Evolutionary conservation across 176 grass and related monocot species (phyloP).

Genomic region (Cenchrus purpureus): DNA sequence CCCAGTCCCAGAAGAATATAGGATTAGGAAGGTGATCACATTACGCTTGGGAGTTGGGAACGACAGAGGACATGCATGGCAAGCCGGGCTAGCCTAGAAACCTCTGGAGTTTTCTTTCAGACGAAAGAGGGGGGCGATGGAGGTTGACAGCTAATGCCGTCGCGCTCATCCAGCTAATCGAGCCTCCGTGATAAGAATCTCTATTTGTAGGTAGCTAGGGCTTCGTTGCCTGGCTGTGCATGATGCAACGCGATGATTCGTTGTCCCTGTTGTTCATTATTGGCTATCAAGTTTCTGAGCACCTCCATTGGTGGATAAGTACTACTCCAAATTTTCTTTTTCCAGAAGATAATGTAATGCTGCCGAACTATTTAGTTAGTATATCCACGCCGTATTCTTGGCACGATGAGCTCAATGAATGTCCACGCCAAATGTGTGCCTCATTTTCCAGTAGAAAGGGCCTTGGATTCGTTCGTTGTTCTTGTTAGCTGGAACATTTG

Average conservation of each 20-base stretch:
- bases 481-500: no score
- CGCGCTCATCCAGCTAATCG: slow-evolving; percentile 41
- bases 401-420: not conserved
- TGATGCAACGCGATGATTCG: slow-evolving; percentile 36
- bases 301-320: slow-evolving; percentile 42
- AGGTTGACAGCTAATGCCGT: slow-evolving; percentile 31
- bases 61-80: not conserved
- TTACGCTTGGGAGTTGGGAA: not conserved
- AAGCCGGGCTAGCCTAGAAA: not conserved
- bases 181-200: slow-evolving; percentile 26
- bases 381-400: not conserved
- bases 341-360: not conserved
- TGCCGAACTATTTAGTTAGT: not conserved
- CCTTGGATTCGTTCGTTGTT: no score
- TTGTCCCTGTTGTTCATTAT: slow-evolving; percentile 39
- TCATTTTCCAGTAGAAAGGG: not conserved
- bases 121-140: not conserved
- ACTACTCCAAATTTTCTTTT: not conserved
- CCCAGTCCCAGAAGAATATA: not conserved
- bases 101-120: slow-evolving; percentile 17
- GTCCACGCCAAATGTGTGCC: not conserved
- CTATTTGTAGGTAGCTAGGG: slow-evolving; percentile 6
- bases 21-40: not conserved
- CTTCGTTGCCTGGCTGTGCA: slow-evolving; percentile 7
- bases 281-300: slow-evolving; percentile 30